Evolutionary conservation across 2,329 filamentous ascomycete genomes (phyloP), one percentile per base, ranked within the genome.

Genomic region (Monascus ruber): DNA sequence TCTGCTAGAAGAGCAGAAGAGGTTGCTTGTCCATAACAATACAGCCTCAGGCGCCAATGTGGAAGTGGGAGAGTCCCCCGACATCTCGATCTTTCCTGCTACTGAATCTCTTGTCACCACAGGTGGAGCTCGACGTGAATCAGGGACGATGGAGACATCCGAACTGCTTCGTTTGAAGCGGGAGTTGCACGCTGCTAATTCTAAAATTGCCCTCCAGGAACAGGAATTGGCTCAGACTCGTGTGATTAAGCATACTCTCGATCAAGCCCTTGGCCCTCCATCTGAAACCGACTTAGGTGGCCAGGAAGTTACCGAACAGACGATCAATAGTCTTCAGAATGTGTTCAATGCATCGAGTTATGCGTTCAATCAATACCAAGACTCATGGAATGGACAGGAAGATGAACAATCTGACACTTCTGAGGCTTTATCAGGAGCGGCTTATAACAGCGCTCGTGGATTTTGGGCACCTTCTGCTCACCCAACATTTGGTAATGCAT

Each of bases 141-240:
- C 32, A 4, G 38, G 46, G 29, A 50, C 55, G 24, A 45, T 50
- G 26, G 65, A 68, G 37, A 55, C 61, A 33, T 56, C 60, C n/a
- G 74, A 78, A 51, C 59, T 79, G 40, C 53, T 70, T 49, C 71
- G 69, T 45, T 62, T 80, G 42, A 74, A 72, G 54, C 66, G 71
- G 48, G 73, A 79, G 51, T 63, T 81, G 17, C 64, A 71, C 41
- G 68, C 65, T 40, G 74, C 75, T 26, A 74, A 71, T 45, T 70
- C 72, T 41, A 71, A 72, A 47, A 73, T 79, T 52, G 71, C 71
- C 40, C 64, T 74, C 42, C 76, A 79, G 59, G 74, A 77, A 44
- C 69, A 77, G 44, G 75, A 79, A 56, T 64, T 79, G 42, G 72
- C 73, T 36, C 73, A 77, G 50, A 74, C 70, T 8, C 73, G 73